Conservation (phyloP, 352 stramenopile genomes). For the Phytophthora pistaciae region DNA sequence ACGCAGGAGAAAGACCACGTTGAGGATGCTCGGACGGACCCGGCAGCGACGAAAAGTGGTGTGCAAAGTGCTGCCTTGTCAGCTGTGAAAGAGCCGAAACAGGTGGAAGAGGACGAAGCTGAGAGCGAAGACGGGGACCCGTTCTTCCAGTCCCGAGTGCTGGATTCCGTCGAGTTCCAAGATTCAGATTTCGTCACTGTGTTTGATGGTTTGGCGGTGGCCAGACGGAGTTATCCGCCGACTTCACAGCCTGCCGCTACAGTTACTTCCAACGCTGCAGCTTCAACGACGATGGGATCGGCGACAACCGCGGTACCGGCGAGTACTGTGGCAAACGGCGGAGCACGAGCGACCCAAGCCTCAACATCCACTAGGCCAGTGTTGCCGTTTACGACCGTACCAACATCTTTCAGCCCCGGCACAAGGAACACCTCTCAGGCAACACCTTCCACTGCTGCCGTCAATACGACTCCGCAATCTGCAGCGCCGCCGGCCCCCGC, state of each 20-base stretch:
- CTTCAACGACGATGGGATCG: constrained; percentile 9
- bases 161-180: constrained; percentile 51
- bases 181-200: constrained; percentile 52
- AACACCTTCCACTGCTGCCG: neutral
- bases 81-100: neutral
- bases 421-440: constrained; percentile 1
- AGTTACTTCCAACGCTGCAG: constrained; percentile 11
- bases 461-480: neutral
- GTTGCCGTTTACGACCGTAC: neutral
- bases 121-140: constrained; percentile 1
- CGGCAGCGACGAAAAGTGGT: neutral
- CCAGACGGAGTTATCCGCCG: constrained; percentile 42
- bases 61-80: neutral
- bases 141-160: constrained; percentile 49
- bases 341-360: constrained; percentile 3
- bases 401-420: neutral
- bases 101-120: neutral
- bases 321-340: constrained; percentile 6
- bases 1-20: neutral
- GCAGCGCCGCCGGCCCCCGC: neutral
- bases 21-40: neutral
- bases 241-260: constrained; percentile 3
- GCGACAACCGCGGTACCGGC: neutral
- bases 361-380: neutral
- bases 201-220: constrained; percentile 48